phyloP scores from a whole-genome alignment of 176 grass and related monocot genomes.

The Luzula sylvatica region DNA sequence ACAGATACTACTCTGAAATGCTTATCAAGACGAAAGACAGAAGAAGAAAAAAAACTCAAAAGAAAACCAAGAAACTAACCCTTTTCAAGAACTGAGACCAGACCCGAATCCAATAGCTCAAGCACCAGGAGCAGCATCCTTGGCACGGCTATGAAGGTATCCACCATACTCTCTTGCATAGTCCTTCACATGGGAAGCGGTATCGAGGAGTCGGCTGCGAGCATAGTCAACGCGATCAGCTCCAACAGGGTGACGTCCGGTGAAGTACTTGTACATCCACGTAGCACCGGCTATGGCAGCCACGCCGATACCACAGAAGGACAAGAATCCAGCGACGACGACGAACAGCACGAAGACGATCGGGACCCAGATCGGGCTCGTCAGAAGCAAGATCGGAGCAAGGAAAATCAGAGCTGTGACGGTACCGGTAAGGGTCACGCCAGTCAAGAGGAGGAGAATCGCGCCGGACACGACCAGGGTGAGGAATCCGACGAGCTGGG shows the following conservation, averaged over 20 bases:
- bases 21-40: neutral
- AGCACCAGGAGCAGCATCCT: conserved; percentile 62
- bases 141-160: conserved; percentile 37
- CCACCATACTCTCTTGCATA: conserved; percentile 52
- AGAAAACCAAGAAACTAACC: neutral
- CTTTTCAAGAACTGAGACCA: neutral
- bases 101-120: conserved; percentile 4
- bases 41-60: conserved; percentile 7
- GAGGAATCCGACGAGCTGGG: conserved; percentile 42
- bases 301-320: conserved; percentile 31
- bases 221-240: conserved; percentile 77
- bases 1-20: conserved; percentile 11
- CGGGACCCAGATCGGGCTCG: conserved; percentile 49
- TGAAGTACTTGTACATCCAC: conserved; percentile 49
- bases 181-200: conserved; percentile 50
- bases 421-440: conserved; percentile 47
- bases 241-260: conserved; percentile 52
- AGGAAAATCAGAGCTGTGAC: conserved; percentile 45
- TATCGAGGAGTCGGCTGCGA: conserved; percentile 57
- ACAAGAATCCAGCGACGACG: conserved; percentile 23
- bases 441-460: conserved; percentile 38
- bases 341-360: conserved; percentile 6
- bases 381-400: conserved; percentile 56
- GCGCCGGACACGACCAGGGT: conserved; percentile 37
- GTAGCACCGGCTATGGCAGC: conserved; percentile 27